Percentiles rank a stretch among this genome's conserved stretches.
Evolutionary conservation across 805 yeast genomes (phyloP).

Genomic region (Pichia heedii): DNA sequence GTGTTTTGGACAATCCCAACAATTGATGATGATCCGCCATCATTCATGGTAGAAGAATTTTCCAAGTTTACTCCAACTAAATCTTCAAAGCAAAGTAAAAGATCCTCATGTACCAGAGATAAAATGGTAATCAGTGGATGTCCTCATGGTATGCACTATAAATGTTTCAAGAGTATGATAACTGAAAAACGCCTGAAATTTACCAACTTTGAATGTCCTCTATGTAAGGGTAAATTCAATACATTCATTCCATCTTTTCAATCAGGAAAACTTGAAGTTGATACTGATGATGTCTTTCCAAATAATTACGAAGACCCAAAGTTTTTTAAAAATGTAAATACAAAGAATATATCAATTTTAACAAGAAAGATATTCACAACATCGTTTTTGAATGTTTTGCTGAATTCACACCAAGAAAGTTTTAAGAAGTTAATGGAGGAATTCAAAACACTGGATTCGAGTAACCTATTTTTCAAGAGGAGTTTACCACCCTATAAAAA

Average conservation of each 20-base stretch:
- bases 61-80: not conserved
- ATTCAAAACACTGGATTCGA: slow-evolving; percentile 9
- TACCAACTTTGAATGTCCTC: slow-evolving; percentile 35
- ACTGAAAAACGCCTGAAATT: slow-evolving; percentile 13
- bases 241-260: slow-evolving; percentile 36
- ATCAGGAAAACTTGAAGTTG: slow-evolving; percentile 20
- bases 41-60: slow-evolving; percentile 18
- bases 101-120: slow-evolving; percentile 12
- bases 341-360: slow-evolving; percentile 24
- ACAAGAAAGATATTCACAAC: slow-evolving; percentile 22
- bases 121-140: slow-evolving; percentile 35
- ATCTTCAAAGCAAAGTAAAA: slow-evolving; percentile 6
- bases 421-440: slow-evolving; percentile 16
- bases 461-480: not conserved
- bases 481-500: not conserved
- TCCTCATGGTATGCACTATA: slow-evolving; percentile 44
- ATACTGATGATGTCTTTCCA: slow-evolving; percentile 13
- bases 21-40: slow-evolving; percentile 22
- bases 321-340: slow-evolving; percentile 9
- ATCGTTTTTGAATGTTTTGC: slow-evolving; percentile 19
- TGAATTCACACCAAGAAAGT: slow-evolving; percentile 13
- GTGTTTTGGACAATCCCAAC: slow-evolving; percentile 41
- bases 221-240: slow-evolving; percentile 39
- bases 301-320: not conserved
- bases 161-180: slow-evolving; percentile 32